phyloP scores from a whole-genome alignment of 139 green algal genomes.

The Edaphochlamys debaryana region DNA sequence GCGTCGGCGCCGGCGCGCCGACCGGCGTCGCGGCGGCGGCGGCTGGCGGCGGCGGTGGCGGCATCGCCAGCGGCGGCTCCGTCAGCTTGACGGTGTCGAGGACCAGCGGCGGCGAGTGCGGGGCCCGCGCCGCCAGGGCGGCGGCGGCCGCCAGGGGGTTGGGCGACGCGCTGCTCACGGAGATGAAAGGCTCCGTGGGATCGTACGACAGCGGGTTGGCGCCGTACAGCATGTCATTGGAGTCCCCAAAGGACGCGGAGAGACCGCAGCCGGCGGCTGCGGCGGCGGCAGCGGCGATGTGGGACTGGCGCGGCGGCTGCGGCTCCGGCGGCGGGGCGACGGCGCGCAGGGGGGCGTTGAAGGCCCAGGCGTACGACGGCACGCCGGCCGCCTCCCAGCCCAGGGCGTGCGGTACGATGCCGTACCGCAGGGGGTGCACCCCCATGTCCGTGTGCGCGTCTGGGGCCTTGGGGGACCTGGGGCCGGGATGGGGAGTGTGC shows the following conservation, averaged over 20 bases:
- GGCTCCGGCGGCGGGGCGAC: not conserved
- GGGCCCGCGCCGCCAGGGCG: not conserved
- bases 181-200: no score
- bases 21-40: no score
- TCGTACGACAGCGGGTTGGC: no score
- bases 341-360: conserved; percentile 40
- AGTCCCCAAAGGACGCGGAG: no score
- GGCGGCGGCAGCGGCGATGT: not conserved
- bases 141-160: not conserved
- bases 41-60: not conserved
- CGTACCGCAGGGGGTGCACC: conserved; percentile 40
- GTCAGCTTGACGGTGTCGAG: conserved; percentile 49
- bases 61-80: conserved; percentile 21
- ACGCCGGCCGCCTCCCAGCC: conserved; percentile 47
- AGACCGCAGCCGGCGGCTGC: not conserved
- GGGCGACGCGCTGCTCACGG: conserved; percentile 10
- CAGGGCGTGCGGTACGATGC: conserved; percentile 39
- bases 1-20: not conserved
- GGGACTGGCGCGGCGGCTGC: not conserved
- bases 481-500: not conserved
- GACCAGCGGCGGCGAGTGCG: conserved; percentile 14
- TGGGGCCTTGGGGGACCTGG: conserved; percentile 47
- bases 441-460: conserved; percentile 47
- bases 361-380: conserved; percentile 34
- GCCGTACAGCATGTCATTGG: no score